Evolutionary conservation across 257 asterid genomes (phyloP).

Genomic region (Solanum peruvianum): DNA sequence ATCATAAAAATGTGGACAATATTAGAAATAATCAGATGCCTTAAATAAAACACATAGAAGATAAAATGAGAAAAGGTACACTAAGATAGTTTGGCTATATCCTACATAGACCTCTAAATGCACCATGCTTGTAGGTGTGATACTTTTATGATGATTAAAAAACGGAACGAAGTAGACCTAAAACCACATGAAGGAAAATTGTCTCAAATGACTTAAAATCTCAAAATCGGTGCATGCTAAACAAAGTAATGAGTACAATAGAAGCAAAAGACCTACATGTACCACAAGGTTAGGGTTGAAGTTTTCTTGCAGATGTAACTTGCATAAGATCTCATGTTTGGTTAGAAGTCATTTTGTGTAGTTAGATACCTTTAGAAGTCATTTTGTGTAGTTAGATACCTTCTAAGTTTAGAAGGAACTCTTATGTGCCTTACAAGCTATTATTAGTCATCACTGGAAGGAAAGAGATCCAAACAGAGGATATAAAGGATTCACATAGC

Average conservation of each 20-base stretch:
- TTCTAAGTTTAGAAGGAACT: background rate
- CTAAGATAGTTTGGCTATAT: background rate
- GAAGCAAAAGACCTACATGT: background rate
- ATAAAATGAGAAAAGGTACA: background rate
- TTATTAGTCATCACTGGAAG: background rate
- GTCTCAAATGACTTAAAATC: background rate
- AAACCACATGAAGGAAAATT: background rate
- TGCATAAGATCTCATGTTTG: background rate
- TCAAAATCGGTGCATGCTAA: background rate
- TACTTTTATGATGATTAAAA: background rate
- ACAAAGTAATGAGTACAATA: background rate
- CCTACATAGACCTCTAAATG: background rate
- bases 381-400: background rate
- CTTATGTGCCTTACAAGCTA: background rate
- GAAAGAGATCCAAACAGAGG: background rate
- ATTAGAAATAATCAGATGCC: background rate
- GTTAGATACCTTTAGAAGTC: background rate
- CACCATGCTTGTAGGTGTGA: background rate
- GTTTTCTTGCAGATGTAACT: background rate
- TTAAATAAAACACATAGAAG: background rate
- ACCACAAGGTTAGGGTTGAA: background rate
- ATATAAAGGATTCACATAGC: background rate
- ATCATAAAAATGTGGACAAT: background rate
- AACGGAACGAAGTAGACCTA: background rate
- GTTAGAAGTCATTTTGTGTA: background rate